These are phyloP conservation scores for Lanmaoa pseudosensibilis DNA, from an alignment of 768 basidiomycete species.

Conservation along the genomic window DNA sequence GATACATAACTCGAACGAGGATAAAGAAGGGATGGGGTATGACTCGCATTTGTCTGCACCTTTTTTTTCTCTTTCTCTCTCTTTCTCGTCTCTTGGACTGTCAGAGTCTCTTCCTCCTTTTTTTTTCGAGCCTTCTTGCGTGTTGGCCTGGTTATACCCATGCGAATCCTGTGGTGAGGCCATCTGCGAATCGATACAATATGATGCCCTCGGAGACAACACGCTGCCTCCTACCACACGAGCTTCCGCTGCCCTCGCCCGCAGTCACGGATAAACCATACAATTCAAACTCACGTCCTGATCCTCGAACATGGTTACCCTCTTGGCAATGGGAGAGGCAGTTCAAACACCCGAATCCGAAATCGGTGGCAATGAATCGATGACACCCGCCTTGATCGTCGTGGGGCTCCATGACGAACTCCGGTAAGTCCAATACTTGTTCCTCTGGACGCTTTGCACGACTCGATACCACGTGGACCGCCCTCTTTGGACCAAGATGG, in stretches of 20 bases:
- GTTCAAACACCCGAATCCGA: background rate
- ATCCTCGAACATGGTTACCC: background rate
- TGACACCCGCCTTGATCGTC: background rate
- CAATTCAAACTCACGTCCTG: background rate
- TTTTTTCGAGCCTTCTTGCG: background rate
- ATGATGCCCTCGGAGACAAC: background rate
- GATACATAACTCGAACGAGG: background rate
- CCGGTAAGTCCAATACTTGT: background rate
- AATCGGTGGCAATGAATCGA: background rate
- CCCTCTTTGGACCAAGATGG: background rate
- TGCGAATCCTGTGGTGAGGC: background rate
- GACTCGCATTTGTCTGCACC: background rate
- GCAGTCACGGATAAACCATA: background rate
- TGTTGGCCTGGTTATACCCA: background rate
- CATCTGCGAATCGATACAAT: background rate
- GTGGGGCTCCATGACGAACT: background rate
- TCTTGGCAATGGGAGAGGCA: background rate
- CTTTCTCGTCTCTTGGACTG: background rate
- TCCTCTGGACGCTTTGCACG: background rate
- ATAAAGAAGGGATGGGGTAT: constrained; percentile 11
- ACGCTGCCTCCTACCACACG: too few species aligned
- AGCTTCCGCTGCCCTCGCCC: background rate
- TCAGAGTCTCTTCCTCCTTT: background rate
- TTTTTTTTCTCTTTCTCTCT: background rate
- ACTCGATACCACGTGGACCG: background rate